Evolutionary conservation across 352 stramenopile genomes (phyloP), one percentile per base, ranked within the genome.

Genomic region (Pythium vanterpoolii): DNA sequence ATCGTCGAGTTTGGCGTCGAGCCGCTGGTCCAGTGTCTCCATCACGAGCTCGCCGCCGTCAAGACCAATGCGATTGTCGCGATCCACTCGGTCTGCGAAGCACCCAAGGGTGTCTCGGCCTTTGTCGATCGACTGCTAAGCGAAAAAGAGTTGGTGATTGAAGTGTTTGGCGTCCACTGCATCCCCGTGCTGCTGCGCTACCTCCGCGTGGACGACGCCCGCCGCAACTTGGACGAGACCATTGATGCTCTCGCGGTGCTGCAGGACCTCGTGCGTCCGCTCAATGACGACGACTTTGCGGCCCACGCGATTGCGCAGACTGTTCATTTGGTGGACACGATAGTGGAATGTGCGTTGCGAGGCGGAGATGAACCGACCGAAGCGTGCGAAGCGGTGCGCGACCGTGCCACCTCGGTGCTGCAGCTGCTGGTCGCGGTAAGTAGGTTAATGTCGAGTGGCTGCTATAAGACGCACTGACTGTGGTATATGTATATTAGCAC

Each of bases 1-100:
- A 67, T 93, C 38, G 67, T 93, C 56, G 77, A 88, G 56, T 83
- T 82, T 34, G 83, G 77, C n/a, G 76, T 89, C 44, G 75, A 88
- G 53, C 77, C 78, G 34, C 65, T 93, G 5, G 69, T 72, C 8
- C 68, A 66, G 34, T 93, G 83, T 53, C 57, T 93, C 24, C 73
- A 72, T 24, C 76, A 90, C 55, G 51, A 55, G 7, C 76, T 57
- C 21, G 13, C 56, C 0, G 59, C 68, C 2, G 64, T 90, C 39
- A 65, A 72, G 13, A 51, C 66, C n/a, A 90, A 89, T 45, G 77
- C 80, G 5, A 68, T 49, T 9, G 79, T 88, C 28, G 62, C 79
- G 5, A 73, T 90, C 56, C 87, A 84, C 54, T 89, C 75, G 8
- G 79, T 76, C 4, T 90, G 79, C 23, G 83, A 93, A 13, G 67